These are phyloP conservation scores for Posidonia oceanica DNA, from an alignment of 116 monocot species.

Conservation along the genomic window DNA sequence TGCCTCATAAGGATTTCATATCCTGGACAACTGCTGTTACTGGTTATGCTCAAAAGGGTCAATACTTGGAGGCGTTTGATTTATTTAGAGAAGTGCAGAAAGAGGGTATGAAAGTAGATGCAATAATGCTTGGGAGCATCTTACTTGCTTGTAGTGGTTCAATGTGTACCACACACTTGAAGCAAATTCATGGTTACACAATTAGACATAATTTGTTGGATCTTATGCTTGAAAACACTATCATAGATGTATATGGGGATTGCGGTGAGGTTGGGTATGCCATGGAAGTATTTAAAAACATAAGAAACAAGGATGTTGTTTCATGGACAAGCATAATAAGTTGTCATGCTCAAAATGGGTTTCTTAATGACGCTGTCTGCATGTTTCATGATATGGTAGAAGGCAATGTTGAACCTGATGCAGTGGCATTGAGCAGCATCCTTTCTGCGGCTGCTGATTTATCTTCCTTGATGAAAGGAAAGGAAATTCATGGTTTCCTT, in stretches of 20 bases:
- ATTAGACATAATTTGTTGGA: constrained; percentile 49
- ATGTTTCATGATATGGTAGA: constrained; percentile 42
- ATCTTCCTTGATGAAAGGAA: constrained; percentile 59
- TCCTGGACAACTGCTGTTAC: constrained; percentile 70
- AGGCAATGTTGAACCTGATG: constrained; percentile 37
- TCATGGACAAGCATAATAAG: constrained; percentile 82
- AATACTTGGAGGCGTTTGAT: constrained; percentile 37
- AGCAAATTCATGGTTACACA: constrained; percentile 62
- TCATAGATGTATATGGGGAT: constrained; percentile 62
- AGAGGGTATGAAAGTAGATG: constrained; percentile 38
- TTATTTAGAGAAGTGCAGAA: constrained; percentile 34
- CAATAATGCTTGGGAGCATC: constrained; percentile 65
- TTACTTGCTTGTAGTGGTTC: constrained; percentile 49
- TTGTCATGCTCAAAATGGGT: constrained; percentile 39
- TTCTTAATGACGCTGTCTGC: constrained; percentile 42
- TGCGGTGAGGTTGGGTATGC: constrained; percentile 41
- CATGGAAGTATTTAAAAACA: constrained; percentile 22
- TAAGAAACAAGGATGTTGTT: constrained; percentile 54
- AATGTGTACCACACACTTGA: constrained; percentile 24
- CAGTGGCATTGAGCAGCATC: constrained; percentile 38
- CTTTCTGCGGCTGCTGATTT: constrained; percentile 42
- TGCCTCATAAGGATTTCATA: constrained; percentile 49
- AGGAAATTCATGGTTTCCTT: constrained; percentile 74
- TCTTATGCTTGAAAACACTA: constrained; percentile 47
- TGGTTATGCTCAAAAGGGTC: constrained; percentile 33